Percentiles rank a stretch among this genome's conserved stretches.
These are phyloP conservation scores for Symbiodinium pilosum DNA, from an alignment of 73 alveolate genomes.

Conservation along the genomic window DNA sequence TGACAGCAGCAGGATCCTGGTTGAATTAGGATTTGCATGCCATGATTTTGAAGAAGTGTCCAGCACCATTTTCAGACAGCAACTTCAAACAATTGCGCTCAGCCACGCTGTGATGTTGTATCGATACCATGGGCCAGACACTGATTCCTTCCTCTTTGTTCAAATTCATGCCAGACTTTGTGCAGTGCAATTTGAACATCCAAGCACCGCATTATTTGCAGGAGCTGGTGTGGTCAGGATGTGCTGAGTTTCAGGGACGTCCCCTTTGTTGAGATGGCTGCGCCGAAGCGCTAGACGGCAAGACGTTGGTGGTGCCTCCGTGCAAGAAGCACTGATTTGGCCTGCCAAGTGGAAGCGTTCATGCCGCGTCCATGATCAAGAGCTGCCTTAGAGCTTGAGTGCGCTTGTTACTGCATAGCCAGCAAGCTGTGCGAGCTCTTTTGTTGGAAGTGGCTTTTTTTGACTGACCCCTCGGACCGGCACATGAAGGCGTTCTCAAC, in stretches of 20 bases:
- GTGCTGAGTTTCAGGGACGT: too few species aligned
- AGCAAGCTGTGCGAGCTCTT: not conserved
- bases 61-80: not conserved
- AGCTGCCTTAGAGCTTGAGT: not conserved
- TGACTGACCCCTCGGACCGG: too few species aligned
- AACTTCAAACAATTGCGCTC: not conserved
- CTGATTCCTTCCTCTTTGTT: not conserved
- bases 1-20: too few species aligned
- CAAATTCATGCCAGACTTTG: not conserved
- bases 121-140: not conserved
- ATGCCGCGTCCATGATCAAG: not conserved
- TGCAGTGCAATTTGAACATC: not conserved
- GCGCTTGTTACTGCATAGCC: too few species aligned
- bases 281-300: too few species aligned
- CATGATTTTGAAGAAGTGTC: not conserved
- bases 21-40: not conserved
- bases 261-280: too few species aligned
- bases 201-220: too few species aligned
- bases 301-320: not conserved
- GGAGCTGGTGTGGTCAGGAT: too few species aligned
- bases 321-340: constrained; percentile 4
- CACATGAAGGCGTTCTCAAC: too few species aligned
- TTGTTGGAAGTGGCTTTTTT: too few species aligned
- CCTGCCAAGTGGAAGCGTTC: not conserved
- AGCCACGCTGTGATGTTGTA: not conserved